A percentile compares a stretch with the other conserved stretches of the same genome.
Evolutionary conservation across 441 rosid species (phyloP).

Genomic region (Melastoma candidum): DNA sequence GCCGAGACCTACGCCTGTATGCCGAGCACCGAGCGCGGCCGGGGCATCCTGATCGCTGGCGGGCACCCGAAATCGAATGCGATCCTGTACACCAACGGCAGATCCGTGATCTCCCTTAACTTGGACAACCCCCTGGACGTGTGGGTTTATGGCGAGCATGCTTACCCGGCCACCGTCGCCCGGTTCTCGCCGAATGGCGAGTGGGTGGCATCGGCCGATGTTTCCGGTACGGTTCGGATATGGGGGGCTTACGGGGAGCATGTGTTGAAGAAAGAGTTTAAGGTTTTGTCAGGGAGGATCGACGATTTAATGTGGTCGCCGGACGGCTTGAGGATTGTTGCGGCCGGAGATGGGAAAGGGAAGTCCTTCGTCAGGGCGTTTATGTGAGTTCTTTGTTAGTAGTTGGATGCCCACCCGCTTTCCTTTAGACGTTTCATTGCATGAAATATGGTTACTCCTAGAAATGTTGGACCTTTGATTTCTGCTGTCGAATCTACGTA

Average conservation of each 20-base stretch:
- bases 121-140: constrained; percentile 71
- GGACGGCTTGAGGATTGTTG: constrained; percentile 83
- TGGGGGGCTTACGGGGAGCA: constrained; percentile 79
- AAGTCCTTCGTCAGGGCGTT: constrained; percentile 92
- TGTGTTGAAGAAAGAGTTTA: constrained; percentile 84
- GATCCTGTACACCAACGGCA: constrained; percentile 73
- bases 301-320: constrained; percentile 98
- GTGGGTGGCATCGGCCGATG: constrained; percentile 97
- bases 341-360: constrained; percentile 88
- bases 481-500: too few species aligned
- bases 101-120: constrained; percentile 76
- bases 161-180: constrained; percentile 84
- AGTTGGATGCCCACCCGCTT: too few species aligned
- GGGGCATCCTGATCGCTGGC: constrained; percentile 63
- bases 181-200: constrained; percentile 94
- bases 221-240: constrained; percentile 74
- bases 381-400: constrained; percentile 39
- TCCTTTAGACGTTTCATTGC: not conserved
- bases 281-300: constrained; percentile 82
- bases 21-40: constrained; percentile 89
- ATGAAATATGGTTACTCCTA: not conserved
- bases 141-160: constrained; percentile 79
- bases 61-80: constrained; percentile 64
- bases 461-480: not conserved
- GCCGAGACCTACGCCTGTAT: constrained; percentile 76